These are phyloP conservation scores for Trichoderma afroharzianum DNA, from an alignment of 2,329 filamentous ascomycete species.

Conservation along the genomic window DNA sequence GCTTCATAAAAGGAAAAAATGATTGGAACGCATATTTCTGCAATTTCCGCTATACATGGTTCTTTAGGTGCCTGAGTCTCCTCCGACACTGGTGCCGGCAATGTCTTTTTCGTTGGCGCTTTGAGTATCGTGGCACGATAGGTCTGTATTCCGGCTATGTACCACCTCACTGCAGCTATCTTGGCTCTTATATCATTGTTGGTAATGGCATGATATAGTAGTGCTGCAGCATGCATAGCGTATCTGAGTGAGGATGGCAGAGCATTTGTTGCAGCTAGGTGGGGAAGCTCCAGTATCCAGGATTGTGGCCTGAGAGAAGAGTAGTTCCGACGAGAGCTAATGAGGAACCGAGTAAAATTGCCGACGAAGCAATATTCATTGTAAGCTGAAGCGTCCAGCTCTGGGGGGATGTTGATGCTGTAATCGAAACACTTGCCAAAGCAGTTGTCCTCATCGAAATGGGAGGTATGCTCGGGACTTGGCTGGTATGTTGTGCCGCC, in stretches of 20 bases:
- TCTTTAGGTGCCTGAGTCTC: not conserved
- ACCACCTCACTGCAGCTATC: not conserved
- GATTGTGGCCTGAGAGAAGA: not conserved
- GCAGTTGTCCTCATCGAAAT: not conserved
- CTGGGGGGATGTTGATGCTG: not conserved
- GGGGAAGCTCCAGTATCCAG: constrained; percentile 3
- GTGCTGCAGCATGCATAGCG: not conserved
- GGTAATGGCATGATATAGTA: not conserved
- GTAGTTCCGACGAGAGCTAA: constrained; percentile 4
- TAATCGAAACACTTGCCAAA: not conserved
- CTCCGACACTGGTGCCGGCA: not conserved
- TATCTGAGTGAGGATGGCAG: constrained; percentile 1
- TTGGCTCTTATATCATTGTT: not conserved
- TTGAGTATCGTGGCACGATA: not conserved
- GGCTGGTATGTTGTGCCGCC: too few relatives aligned
- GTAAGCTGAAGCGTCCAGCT: not conserved
- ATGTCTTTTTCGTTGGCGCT: not conserved
- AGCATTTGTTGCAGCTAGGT: not conserved
- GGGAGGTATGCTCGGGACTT: too few relatives aligned
- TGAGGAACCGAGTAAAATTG: not conserved
- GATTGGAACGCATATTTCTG: not conserved
- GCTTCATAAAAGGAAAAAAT: constrained; percentile 10
- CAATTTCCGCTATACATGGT: not conserved
- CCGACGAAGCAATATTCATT: not conserved
- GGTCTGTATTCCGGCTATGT: not conserved